Percentiles rank a stretch among this genome's conserved stretches.
These are phyloP conservation scores for Penicillium nucicola DNA, from an alignment of 495 filamentous ascomycete species.

Conservation along the genomic window DNA sequence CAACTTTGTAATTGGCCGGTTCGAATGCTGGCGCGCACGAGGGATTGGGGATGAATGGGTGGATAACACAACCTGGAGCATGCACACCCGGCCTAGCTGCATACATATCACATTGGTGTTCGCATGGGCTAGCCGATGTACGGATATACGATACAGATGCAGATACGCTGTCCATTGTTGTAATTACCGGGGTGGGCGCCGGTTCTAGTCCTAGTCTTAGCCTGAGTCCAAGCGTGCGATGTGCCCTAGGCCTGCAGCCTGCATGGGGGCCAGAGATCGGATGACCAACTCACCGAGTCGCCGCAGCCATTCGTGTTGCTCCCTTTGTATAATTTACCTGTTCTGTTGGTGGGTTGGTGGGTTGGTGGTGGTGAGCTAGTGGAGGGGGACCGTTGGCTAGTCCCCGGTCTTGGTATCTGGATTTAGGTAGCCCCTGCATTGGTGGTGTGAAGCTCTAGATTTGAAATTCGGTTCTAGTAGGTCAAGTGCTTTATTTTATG, in stretches of 20 bases:
- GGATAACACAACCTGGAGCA: not conserved
- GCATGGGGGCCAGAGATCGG: not conserved
- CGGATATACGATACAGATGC: not conserved
- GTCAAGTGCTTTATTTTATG: no score
- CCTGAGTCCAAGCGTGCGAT: not conserved
- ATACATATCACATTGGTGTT: not conserved
- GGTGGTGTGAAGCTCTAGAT: no score
- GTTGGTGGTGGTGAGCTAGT: no score
- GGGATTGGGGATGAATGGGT: not conserved
- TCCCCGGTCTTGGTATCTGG: no score
- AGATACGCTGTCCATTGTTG: not conserved
- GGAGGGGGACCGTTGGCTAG: no score
- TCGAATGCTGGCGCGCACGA: not conserved
- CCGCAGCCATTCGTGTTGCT: no score
- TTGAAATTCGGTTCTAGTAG: no score
- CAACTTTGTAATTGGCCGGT: not conserved
- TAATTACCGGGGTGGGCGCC: not conserved
- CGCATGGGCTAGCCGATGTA: not conserved
- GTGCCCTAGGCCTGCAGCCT: not conserved
- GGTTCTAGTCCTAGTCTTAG: not conserved
- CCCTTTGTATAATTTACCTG: not conserved
- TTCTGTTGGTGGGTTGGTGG: not conserved
- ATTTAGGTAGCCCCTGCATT: not conserved
- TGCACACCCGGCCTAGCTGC: not conserved
- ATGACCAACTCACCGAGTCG: not conserved